A percentile compares a stretch with the other conserved stretches of the same genome.
These are phyloP conservation scores for Hymenoscyphus linearis DNA, from an alignment of 2,329 filamentous ascomycete species.

Conservation along the genomic window DNA sequence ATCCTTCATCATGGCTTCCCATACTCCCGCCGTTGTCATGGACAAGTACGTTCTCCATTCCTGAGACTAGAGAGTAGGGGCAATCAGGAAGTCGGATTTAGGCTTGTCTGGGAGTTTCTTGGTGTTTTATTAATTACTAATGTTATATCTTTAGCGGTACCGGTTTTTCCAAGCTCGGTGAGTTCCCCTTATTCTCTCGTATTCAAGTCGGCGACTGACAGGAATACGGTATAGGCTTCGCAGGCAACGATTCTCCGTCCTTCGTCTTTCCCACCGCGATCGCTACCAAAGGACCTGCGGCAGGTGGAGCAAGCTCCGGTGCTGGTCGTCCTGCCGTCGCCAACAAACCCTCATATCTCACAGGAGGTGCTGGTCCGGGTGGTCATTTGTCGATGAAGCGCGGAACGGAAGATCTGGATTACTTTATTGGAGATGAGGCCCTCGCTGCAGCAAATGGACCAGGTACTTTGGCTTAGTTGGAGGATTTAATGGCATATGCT, in stretches of 20 bases:
- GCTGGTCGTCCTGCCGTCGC: conserved; percentile 85
- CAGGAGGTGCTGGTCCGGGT: conserved; percentile 76
- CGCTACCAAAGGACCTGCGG: conserved; percentile 79
- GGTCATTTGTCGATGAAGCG: conserved; percentile 86
- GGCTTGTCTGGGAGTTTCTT: background rate
- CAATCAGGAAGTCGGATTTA: background rate
- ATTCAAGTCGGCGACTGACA: conserved; percentile 3
- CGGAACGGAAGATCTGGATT: conserved; percentile 95
- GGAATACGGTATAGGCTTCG: conserved; percentile 63
- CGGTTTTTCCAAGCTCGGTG: conserved; percentile 98
- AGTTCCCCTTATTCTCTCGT: conserved; percentile 28
- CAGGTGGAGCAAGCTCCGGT: conserved; percentile 67
- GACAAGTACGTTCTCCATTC: conserved; percentile 78
- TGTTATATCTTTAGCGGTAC: conserved; percentile 68
- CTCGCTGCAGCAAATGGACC: conserved; percentile 77
- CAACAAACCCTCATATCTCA: conserved; percentile 93
- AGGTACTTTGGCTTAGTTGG: conserved; percentile 42
- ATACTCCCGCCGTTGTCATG: conserved; percentile 99
- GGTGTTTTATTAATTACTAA: conserved; percentile 18
- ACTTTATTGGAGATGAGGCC: conserved; percentile 97
- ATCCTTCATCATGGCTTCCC: conserved; percentile 72
- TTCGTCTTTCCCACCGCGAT: conserved; percentile 99
- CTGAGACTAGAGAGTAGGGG: conserved; percentile 18
- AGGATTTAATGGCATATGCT: conserved; percentile 7
- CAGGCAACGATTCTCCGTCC: conserved; percentile 97